phyloP scores from a whole-genome alignment of 2,329 filamentous ascomycete species.

The Xylaria multiplex region DNA sequence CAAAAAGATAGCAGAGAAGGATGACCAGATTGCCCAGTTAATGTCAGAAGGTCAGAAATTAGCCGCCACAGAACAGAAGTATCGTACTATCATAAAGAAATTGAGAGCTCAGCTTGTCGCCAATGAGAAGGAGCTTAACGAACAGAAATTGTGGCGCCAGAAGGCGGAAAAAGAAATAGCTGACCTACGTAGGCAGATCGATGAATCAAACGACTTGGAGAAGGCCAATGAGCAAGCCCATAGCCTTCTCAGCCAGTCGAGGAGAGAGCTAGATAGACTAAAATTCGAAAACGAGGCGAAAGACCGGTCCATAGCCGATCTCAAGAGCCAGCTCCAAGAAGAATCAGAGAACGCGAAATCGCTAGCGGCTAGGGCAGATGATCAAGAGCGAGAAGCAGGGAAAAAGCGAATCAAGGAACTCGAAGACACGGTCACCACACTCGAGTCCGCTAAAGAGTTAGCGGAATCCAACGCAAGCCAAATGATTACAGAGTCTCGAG shows the following conservation, averaged over 20 bases:
- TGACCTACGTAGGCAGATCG: constrained; percentile 58
- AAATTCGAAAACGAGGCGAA: constrained; percentile 71
- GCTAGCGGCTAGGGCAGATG: constrained; percentile 72
- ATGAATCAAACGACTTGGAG: constrained; percentile 63
- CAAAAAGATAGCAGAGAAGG: constrained; percentile 86
- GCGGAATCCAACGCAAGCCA: constrained; percentile 49
- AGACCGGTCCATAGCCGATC: constrained; percentile 71
- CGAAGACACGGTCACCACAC: constrained; percentile 67
- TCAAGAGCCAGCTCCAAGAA: constrained; percentile 75
- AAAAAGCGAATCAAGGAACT: constrained; percentile 62
- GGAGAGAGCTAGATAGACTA: constrained; percentile 63
- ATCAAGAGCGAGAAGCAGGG: constrained; percentile 74
- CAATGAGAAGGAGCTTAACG: constrained; percentile 71
- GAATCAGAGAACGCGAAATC: constrained; percentile 73
- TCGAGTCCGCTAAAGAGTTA: constrained; percentile 83
- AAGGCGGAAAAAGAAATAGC: constrained; percentile 64
- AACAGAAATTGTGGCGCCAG: constrained; percentile 68
- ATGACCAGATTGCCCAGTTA: constrained; percentile 86
- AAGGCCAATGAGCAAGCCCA: constrained; percentile 60
- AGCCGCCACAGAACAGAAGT: constrained; percentile 85
- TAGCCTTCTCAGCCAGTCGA: constrained; percentile 45
- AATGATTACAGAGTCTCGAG: constrained; percentile 72
- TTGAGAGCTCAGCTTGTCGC: constrained; percentile 73
- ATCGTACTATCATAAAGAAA: constrained; percentile 84
- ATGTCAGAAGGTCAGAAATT: constrained; percentile 93